Percentiles rank a stretch among this genome's conserved stretches.
Conservation (phyloP, 192 early-diverging fungal species). For the Linderina pennispora region DNA sequence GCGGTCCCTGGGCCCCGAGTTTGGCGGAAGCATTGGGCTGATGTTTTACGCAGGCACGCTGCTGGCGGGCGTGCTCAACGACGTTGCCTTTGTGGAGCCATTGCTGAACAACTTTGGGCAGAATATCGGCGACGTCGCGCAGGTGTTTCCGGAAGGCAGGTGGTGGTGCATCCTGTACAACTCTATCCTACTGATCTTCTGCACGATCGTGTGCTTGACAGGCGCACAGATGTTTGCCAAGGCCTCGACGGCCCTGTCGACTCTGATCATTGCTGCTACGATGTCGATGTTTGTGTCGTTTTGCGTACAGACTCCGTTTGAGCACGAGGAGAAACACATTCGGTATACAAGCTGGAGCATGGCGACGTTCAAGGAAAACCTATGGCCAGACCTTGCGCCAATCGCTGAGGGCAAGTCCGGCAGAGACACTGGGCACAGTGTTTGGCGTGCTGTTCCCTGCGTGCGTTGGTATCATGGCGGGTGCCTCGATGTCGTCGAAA, state of each 20-base stretch:
- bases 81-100: constrained; percentile 62
- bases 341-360: constrained; percentile 56
- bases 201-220: constrained; percentile 50
- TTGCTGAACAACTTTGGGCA: constrained; percentile 58
- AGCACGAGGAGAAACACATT: constrained; percentile 45
- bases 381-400: constrained; percentile 54
- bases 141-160: constrained; percentile 52
- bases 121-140: constrained; percentile 41
- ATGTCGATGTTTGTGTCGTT: constrained; percentile 54
- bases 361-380: constrained; percentile 54
- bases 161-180: constrained; percentile 54
- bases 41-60: constrained; percentile 57
- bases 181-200: constrained; percentile 48
- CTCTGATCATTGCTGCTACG: constrained; percentile 52
- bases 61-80: constrained; percentile 56
- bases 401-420: constrained; percentile 39
- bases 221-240: constrained; percentile 58
- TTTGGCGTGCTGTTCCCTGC: constrained; percentile 65
- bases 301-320: constrained; percentile 50
- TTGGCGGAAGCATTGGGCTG: constrained; percentile 65
- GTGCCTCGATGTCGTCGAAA: constrained; percentile 67
- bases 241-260: constrained; percentile 50
- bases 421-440: constrained; percentile 48
- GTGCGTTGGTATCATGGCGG: constrained; percentile 64
- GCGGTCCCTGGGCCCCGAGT: constrained; percentile 63